phyloP scores from a whole-genome alignment of 2,329 filamentous ascomycete genomes.

The Cordyceps pruinosa region DNA sequence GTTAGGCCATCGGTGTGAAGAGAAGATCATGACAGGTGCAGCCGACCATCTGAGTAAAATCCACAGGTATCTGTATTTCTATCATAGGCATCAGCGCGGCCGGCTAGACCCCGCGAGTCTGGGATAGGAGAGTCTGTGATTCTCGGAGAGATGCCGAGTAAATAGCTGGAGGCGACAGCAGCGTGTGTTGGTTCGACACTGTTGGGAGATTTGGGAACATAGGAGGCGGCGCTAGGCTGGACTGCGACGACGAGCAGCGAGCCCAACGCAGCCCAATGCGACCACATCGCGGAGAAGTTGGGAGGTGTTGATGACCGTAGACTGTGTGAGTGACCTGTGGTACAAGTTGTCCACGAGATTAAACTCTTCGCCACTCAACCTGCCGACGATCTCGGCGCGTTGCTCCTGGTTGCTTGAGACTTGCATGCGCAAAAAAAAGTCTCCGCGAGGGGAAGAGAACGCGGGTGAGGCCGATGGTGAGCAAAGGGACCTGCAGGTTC shows the following conservation, averaged over 20 bases:
- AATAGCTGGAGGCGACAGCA: not conserved
- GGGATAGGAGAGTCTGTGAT: slow-evolving; percentile 6
- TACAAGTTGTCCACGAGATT: not conserved
- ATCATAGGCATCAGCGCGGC: not conserved
- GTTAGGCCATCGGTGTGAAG: not conserved
- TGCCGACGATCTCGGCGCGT: not conserved
- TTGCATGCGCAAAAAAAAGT: not conserved
- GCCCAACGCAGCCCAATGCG: not conserved
- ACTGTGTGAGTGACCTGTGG: not conserved
- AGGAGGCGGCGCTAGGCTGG: not conserved
- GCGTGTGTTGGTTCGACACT: not conserved
- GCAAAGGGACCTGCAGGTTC: not conserved
- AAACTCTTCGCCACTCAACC: not conserved
- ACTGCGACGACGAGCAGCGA: not conserved
- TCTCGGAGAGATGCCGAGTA: not conserved
- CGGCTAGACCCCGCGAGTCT: not conserved
- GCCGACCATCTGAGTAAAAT: slow-evolving; percentile 5
- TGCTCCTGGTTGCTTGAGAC: not conserved
- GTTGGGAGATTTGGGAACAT: not conserved
- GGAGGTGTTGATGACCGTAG: not conserved
- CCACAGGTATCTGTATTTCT: slow-evolving; percentile 4
- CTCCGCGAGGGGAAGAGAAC: not conserved
- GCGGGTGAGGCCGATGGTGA: not conserved
- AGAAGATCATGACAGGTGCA: not conserved
- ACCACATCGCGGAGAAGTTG: not conserved